Percentiles rank a stretch among this genome's conserved stretches.
These are phyloP conservation scores for Phialemonium atrogriseum DNA, from an alignment of 2,329 filamentous ascomycete genomes.

Conservation along the genomic window DNA sequence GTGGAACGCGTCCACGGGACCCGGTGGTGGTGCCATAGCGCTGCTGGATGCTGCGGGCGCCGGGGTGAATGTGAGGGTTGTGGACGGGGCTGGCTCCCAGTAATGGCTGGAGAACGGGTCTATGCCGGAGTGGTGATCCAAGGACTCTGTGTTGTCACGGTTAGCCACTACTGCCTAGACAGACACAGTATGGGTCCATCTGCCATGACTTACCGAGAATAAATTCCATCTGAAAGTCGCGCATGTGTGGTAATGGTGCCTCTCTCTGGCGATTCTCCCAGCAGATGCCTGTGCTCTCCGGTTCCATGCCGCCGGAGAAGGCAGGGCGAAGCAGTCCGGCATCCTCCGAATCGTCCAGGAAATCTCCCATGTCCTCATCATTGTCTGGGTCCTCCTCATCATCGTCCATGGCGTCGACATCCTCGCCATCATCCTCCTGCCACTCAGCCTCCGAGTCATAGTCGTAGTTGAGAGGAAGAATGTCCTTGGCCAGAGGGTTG, in stretches of 20 bases:
- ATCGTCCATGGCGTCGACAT: conserved; percentile 60
- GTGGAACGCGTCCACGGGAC: conserved; percentile 13
- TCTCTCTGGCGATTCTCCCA: conserved; percentile 59
- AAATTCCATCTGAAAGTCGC: conserved; percentile 65
- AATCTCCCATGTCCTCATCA: conserved; percentile 83
- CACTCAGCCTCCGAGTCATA: conserved; percentile 84
- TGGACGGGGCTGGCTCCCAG: conserved; percentile 48
- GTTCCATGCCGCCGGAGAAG: conserved; percentile 64
- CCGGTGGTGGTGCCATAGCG: conserved; percentile 9
- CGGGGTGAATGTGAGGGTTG: conserved; percentile 6
- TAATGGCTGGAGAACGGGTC: conserved; percentile 80
- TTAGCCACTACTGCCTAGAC: conserved; percentile 10
- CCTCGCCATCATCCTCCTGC: conserved; percentile 68
- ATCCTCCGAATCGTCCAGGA: conserved; percentile 82
- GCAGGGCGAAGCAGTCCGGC: conserved; percentile 43
- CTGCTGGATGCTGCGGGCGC: conserved; percentile 2
- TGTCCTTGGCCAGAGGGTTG: conserved; percentile 40
- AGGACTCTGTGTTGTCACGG: conserved; percentile 27
- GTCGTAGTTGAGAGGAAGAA: conserved; percentile 66
- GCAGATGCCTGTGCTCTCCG: conserved; percentile 70
- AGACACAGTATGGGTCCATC: conserved; percentile 7
- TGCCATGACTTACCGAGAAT: conserved; percentile 53
- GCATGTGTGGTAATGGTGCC: conserved; percentile 38
- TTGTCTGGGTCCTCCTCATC: conserved; percentile 61
- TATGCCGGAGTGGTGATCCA: conserved; percentile 49